These are phyloP conservation scores for Acorus calamus DNA, from an alignment of 106 monocot species.

Conservation along the genomic window DNA sequence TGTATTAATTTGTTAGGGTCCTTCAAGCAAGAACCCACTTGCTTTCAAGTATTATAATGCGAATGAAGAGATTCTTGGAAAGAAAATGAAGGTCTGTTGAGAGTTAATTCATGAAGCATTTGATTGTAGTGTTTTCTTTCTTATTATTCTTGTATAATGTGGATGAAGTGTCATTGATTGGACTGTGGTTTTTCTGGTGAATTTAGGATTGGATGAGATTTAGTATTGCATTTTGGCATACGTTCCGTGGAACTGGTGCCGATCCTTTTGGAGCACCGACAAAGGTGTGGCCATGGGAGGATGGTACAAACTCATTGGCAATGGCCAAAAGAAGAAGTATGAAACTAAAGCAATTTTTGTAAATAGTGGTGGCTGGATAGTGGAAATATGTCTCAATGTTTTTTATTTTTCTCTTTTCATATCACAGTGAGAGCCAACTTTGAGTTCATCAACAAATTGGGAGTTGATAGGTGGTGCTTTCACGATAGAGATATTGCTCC, in stretches of 20 bases:
- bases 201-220: conserved; percentile 92
- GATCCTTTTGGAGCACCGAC: conserved; percentile 94
- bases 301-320: conserved; percentile 80
- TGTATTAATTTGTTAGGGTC: conserved; percentile 37
- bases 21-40: conserved; percentile 84
- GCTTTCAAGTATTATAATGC: conserved; percentile 94
- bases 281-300: conserved; percentile 96
- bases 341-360: conserved; percentile 1
- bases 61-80: conserved; percentile 89
- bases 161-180: no score
- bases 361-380: not conserved
- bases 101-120: not conserved
- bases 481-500: conserved; percentile 99
- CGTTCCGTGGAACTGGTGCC: conserved; percentile 84
- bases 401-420: not conserved
- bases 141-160: not conserved
- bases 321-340: conserved; percentile 99
- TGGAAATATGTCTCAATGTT: not conserved
- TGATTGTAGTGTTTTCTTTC: not conserved
- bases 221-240: conserved; percentile 99
- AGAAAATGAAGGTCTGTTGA: conserved; percentile 87
- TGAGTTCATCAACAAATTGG: conserved; percentile 88
- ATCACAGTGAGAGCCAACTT: conserved; percentile 84
- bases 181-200: not conserved
- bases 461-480: conserved; percentile 91